Conservation (phyloP, 257 asterid genomes). For the Petunia secreta region DNA sequence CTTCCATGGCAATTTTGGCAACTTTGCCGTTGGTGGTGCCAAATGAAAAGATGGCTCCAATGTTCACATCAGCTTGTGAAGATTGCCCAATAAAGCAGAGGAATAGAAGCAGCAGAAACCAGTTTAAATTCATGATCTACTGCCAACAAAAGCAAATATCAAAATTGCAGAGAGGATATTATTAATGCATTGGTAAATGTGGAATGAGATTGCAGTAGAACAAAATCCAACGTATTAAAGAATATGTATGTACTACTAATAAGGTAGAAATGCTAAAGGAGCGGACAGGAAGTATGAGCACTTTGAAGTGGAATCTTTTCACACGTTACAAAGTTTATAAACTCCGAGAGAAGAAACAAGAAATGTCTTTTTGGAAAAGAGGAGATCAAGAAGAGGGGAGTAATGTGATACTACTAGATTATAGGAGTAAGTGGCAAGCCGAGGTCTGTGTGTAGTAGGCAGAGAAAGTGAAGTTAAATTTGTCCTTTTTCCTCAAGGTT, state of each 20-base stretch:
- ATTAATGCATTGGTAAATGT: background rate
- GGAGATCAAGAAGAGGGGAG: background rate
- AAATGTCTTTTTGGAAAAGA: background rate
- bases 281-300: background rate
- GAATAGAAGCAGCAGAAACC: constrained; percentile 16
- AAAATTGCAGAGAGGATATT: too few relatives aligned
- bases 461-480: background rate
- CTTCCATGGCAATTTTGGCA: constrained; percentile 71
- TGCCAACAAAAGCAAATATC: background rate
- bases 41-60: constrained; percentile 72
- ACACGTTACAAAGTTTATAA: background rate
- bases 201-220: background rate
- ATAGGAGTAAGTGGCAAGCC: background rate
- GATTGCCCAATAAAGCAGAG: constrained; percentile 24
- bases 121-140: constrained; percentile 19
- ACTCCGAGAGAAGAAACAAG: background rate
- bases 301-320: background rate
- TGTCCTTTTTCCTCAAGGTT: background rate
- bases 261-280: background rate
- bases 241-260: too few relatives aligned
- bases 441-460: background rate
- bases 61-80: constrained; percentile 42
- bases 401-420: background rate
- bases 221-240: background rate
- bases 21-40: constrained; percentile 64